A percentile compares a stretch with the other conserved stretches of the same genome.
Evolutionary conservation across 106 monocot genomes (phyloP).

Genomic region (Platanthera zijinensis): DNA sequence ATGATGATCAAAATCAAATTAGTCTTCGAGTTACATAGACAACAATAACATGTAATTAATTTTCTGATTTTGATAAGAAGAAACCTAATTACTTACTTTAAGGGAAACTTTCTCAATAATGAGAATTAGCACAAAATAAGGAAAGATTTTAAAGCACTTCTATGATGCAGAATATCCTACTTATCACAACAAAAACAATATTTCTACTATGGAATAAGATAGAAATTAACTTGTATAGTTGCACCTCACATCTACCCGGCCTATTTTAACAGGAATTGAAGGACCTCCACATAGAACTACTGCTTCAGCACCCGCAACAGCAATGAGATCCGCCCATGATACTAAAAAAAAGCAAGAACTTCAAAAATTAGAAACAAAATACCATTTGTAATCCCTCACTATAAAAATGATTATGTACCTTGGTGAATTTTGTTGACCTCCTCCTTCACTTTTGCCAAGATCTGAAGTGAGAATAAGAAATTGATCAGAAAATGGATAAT

Average conservation of each 20-base stretch:
- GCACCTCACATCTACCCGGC: slow-evolving; percentile 68
- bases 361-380: slow-evolving; percentile 2
- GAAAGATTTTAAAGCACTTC: not conserved
- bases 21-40: not conserved
- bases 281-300: slow-evolving; percentile 85
- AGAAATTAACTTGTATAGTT: slow-evolving; percentile 1
- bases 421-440: slow-evolving; percentile 49
- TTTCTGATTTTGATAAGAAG: not conserved
- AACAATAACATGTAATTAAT: not conserved
- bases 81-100: not conserved
- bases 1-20: not conserved
- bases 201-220: not conserved
- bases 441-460: slow-evolving; percentile 62
- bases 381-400: not conserved
- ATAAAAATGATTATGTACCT: slow-evolving; percentile 28
- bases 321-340: slow-evolving; percentile 95
- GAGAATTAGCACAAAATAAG: not conserved
- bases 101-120: not conserved
- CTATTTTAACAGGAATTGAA: slow-evolving; percentile 58
- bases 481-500: not conserved
- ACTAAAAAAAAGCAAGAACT: slow-evolving; percentile 31
- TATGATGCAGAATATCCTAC: not conserved
- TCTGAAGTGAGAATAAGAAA: slow-evolving; percentile 21
- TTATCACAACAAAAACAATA: not conserved
- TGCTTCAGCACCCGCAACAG: slow-evolving; percentile 83